Evolutionary conservation across 306 rosid genomes (phyloP), one percentile per base, ranked within the genome.

Genomic region (Rosa multiflora): DNA sequence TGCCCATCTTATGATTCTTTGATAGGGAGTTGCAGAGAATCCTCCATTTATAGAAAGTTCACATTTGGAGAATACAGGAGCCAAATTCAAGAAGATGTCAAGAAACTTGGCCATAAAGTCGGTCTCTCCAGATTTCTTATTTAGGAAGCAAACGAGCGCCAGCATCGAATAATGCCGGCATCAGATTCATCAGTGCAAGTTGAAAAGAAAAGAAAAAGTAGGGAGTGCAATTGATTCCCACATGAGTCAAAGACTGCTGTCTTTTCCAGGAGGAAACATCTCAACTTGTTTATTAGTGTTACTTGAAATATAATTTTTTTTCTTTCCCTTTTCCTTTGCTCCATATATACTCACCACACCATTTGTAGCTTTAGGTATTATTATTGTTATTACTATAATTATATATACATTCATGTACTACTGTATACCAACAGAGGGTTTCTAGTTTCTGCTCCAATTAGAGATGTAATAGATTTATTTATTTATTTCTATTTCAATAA

Each of bases 1-100:
- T 94, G 98, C 88, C 98, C 97, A 67, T 89, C 96, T 63, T 84
- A 94, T 82, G 85, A 86, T 53, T 86, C 97, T 40, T 81, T 78
- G 62, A 90, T 94, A 64, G 92, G 87, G 14, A 80, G 93, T 81
- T 84, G 89, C 93, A 29, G 44, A 77, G 89, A 90, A 73, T 92
- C 93, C 70, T 90, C 97, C 43, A 64, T 87, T 6, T 94, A 92
- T 76, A 87, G 87, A 85, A 79, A 82, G 55, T 94, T 94, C 91
- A 94, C 97, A 2, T 94, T 92, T 66, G 84, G 90, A 69, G 96
- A 94, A 77, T 94, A 94, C 83, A 79, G 97, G 78, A 84, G 43
- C 53, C 93, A 89, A 89, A 79, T 87, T 76, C 95, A 86, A 79
- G 92, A 90, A 29, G 98, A 94, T 82, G 92, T 94, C 81, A 87